phyloP scores from a whole-genome alignment of 2,329 filamentous ascomycete genomes.

The Nemania sp. region DNA sequence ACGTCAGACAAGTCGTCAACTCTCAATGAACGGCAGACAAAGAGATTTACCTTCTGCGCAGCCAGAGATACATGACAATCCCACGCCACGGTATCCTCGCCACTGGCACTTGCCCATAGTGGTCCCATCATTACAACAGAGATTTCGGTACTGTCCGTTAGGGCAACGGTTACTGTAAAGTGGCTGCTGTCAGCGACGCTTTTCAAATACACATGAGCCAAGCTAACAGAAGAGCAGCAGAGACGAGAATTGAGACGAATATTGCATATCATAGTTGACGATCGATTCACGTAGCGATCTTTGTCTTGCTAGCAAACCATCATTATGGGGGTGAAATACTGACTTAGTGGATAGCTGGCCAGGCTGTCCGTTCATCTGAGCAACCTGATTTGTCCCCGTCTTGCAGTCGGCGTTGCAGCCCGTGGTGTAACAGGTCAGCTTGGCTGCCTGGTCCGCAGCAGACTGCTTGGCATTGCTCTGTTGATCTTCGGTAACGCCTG shows the following conservation, averaged over 20 bases:
- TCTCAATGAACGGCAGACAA: no score
- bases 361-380: constrained; percentile 5
- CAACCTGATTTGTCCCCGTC: neutral
- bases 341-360: neutral
- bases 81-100: neutral
- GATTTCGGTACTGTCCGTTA: neutral
- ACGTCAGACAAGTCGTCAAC: no score
- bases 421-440: neutral
- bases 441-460: neutral
- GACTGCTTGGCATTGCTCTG: neutral
- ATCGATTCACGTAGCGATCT: no score
- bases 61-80: neutral
- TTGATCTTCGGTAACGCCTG: neutral
- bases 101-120: neutral
- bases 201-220: no score
- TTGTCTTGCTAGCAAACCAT: no score
- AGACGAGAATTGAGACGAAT: no score
- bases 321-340: no score
- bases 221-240: no score
- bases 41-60: neutral
- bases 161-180: neutral
- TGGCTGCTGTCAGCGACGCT: no score
- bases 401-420: neutral
- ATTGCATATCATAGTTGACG: no score
- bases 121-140: constrained; percentile 3